These are phyloP conservation scores for Setaria italica DNA, from an alignment of 202 grass and related monocot species.

Conservation along the genomic window DNA sequence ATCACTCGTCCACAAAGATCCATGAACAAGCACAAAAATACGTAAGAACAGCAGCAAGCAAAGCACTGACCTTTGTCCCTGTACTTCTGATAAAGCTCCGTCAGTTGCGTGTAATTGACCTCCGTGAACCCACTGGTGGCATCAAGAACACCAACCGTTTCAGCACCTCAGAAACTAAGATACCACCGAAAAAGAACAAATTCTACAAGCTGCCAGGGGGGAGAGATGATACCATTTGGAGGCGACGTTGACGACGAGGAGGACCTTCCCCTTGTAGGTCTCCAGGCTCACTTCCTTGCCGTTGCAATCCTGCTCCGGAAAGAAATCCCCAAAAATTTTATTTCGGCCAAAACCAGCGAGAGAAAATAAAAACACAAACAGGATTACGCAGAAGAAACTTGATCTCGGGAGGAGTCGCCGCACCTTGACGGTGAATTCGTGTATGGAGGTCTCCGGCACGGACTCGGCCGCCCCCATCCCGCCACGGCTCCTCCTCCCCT, in stretches of 20 bases:
- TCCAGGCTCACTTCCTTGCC: constrained; percentile 77
- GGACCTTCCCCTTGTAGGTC: constrained; percentile 87
- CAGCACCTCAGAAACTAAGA: constrained; percentile 14
- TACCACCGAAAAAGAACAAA: background rate
- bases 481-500: background rate
- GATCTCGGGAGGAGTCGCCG: constrained; percentile 1
- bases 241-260: constrained; percentile 94
- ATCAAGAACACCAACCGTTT: constrained; percentile 34
- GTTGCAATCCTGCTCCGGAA: constrained; percentile 64
- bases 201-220: background rate
- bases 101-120: constrained; percentile 86
- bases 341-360: background rate
- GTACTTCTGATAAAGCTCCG: constrained; percentile 88
- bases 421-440: constrained; percentile 92
- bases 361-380: background rate
- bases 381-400: background rate
- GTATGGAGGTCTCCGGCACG: constrained; percentile 68
- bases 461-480: constrained; percentile 71
- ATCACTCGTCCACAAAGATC: constrained; percentile 4
- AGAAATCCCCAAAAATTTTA: background rate
- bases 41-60: constrained; percentile 4
- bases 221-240: constrained; percentile 80
- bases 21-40: constrained; percentile 22
- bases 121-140: constrained; percentile 84
- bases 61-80: constrained; percentile 71